Percentiles rank a stretch among this genome's conserved stretches.
Conservation (phyloP, 1,284 basidiomycete genomes). For the Rhodotorula mucilaginosa region DNA sequence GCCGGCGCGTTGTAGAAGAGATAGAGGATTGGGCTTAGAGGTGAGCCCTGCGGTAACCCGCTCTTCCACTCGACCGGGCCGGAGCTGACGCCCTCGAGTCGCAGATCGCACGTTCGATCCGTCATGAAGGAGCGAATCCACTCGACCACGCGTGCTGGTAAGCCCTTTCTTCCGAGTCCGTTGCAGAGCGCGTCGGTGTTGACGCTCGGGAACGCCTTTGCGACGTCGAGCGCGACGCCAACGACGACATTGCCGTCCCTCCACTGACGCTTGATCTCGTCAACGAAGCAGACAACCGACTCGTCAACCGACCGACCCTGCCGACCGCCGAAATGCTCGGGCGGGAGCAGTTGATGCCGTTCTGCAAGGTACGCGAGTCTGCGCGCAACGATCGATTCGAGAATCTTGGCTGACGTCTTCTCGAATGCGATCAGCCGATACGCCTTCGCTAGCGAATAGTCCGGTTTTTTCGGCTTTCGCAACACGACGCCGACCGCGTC, state of each 20-base stretch:
- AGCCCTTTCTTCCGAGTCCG: no score
- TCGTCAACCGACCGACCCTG: neutral
- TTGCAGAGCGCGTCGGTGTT: no score
- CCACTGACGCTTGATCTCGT: conserved; percentile 2
- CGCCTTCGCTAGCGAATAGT: neutral
- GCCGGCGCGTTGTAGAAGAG: no score
- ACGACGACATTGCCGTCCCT: neutral
- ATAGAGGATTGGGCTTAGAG: no score
- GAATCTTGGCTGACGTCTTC: neutral
- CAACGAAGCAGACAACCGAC: neutral
- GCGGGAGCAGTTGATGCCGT: neutral
- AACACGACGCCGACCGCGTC: neutral
- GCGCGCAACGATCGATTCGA: neutral
- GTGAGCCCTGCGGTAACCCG: no score
- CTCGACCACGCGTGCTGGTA: no score
- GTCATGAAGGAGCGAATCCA: no score
- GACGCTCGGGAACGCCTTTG: no score
- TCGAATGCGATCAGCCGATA: neutral
- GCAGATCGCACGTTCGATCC: no score
- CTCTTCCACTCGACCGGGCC: no score
- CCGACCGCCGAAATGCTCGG: neutral
- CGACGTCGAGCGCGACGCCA: neutral
- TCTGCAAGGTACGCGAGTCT: neutral
- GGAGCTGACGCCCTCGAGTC: no score
- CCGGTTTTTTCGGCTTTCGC: neutral